Base-by-base conservation (phyloP, 345 rosid genomes). In the Pistacia atlantica region DNA sequence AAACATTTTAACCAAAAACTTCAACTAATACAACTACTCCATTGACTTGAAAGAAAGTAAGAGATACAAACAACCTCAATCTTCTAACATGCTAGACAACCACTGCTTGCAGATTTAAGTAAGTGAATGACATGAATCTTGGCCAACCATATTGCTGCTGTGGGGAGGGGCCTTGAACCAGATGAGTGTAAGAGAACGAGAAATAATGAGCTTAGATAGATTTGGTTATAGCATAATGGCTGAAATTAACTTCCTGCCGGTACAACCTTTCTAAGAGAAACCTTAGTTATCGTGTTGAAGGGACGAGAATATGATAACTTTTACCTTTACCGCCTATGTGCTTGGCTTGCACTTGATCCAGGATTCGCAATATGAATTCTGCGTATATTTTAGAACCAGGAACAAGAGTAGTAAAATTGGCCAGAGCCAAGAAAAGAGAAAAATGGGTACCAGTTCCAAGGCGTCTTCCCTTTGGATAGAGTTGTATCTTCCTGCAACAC, bases 381-480 rank as follows among this genome's bases (percentile, higher is more conserved):
- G 80, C 83, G 13, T 70, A 73, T 51, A 86, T 64, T 58, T 78
- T 86, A 28, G 80, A 66, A 52, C 64, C 68, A 9, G 77, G 57
- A 38, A 75, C 33, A 12, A 81, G 66, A 35, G 72, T 33, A 6
- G 57, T 42, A 4, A 78, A 22, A 16, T 78, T 78, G 11, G 73
- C 89, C 78, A 83, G 57, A 25, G 52, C 74, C 65, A 86, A 59
- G 64, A 73, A 83, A 18, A 86, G 68, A 22, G 87, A 80, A 45
- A 86, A 0, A 62, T 46, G 77, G 31, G 6, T 63, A 7, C 75
- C 75, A 2, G 72, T 35, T 70, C 87, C 87, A 8, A 11, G 70
- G 20, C 64, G 81, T 74, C 72, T 75, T 80, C 87, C 87, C 45
- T 58, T 66, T 0, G 87, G 87, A 81, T 80, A 78, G 51, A 87